phyloP scores from a whole-genome alignment of 2,329 filamentous ascomycete genomes.

The Alternaria burnsii region DNA sequence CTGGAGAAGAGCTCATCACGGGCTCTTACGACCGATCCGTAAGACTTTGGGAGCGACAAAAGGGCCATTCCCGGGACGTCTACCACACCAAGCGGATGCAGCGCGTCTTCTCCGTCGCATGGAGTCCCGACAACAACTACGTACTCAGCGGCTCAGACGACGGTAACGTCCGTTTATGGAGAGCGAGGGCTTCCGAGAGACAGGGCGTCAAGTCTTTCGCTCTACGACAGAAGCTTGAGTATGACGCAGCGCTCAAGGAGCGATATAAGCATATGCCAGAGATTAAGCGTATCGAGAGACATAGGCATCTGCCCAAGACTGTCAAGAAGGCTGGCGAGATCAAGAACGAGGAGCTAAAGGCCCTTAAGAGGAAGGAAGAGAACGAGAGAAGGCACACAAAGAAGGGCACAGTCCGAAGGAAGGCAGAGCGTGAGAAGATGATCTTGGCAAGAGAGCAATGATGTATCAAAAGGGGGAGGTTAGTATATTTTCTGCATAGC shows the following conservation, averaged over 20 bases:
- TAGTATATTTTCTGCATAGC: conserved; percentile 39
- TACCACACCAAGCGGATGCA: conserved; percentile 99
- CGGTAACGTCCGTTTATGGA: conserved; percentile 90
- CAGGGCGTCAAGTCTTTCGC: conserved; percentile 85
- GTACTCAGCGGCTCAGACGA: conserved; percentile 92
- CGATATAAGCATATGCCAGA: conserved; percentile 96
- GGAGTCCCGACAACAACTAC: conserved; percentile 89
- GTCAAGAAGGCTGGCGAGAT: conserved; percentile 97
- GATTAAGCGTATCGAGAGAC: conserved; percentile 86
- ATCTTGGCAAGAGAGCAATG: conserved; percentile 74
- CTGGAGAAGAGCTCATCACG: conserved; percentile 90
- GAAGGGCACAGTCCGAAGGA: conserved; percentile 78
- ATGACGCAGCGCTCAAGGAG: conserved; percentile 83
- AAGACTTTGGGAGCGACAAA: conserved; percentile 80
- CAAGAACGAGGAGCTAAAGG: conserved; percentile 85
- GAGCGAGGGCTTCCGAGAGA: conserved; percentile 82
- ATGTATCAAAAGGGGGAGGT: conserved; percentile 13
- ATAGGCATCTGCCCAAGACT: conserved; percentile 89
- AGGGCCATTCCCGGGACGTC: conserved; percentile 87
- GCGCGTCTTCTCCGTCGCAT: conserved; percentile 84
- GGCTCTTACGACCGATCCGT: conserved; percentile 90
- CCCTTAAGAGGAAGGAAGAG: conserved; percentile 90
- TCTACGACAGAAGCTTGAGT: conserved; percentile 88
- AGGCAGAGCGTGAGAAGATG: conserved; percentile 91
- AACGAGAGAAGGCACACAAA: conserved; percentile 92